Percentiles rank a stretch among this genome's conserved stretches.
These are phyloP conservation scores for Pelagophyceae sp. DNA, from an alignment of 352 stramenopile species.

Conservation along the genomic window DNA sequence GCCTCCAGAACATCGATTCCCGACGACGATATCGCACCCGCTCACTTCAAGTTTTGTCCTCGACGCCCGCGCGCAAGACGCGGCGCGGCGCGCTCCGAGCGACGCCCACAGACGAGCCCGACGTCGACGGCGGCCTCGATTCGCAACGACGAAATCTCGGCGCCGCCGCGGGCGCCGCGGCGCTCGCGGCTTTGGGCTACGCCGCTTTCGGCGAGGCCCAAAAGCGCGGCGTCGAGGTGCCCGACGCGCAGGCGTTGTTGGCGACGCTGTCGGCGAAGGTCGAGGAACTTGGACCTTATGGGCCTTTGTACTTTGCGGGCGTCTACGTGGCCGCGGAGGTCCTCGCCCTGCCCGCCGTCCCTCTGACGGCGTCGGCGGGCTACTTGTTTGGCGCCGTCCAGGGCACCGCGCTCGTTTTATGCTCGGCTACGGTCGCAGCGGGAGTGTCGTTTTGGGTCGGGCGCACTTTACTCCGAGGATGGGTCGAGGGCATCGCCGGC, in stretches of 20 bases:
- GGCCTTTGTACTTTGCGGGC: conserved; percentile 47
- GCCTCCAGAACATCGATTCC: too few species aligned
- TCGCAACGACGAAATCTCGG: too few species aligned
- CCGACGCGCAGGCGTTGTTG: conserved; percentile 19
- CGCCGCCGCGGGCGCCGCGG: too few species aligned
- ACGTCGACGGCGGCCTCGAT: too few species aligned
- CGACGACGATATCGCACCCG: too few species aligned
- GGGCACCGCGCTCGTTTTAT: conserved; percentile 51
- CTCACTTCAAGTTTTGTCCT: too few species aligned
- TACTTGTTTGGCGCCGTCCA: conserved; percentile 55
- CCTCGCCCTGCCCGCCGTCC: conserved; percentile 52
- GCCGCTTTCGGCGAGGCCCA: too few species aligned
- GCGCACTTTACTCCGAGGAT: conserved; percentile 49
- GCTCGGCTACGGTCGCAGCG: conserved; percentile 48
- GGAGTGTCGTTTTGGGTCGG: conserved; percentile 55
- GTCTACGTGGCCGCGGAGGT: conserved; percentile 61
- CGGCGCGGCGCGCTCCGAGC: too few species aligned
- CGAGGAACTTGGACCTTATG: conserved; percentile 28
- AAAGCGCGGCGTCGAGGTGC: not conserved
- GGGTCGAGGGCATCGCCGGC: conserved; percentile 48
- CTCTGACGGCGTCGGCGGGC: conserved; percentile 53
- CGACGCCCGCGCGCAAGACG: too few species aligned
- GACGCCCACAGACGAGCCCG: too few species aligned
- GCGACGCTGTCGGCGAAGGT: conserved; percentile 18
- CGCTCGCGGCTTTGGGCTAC: not conserved